These are phyloP conservation scores for Populus nigra DNA, from an alignment of 345 rosid species.

Conservation along the genomic window DNA sequence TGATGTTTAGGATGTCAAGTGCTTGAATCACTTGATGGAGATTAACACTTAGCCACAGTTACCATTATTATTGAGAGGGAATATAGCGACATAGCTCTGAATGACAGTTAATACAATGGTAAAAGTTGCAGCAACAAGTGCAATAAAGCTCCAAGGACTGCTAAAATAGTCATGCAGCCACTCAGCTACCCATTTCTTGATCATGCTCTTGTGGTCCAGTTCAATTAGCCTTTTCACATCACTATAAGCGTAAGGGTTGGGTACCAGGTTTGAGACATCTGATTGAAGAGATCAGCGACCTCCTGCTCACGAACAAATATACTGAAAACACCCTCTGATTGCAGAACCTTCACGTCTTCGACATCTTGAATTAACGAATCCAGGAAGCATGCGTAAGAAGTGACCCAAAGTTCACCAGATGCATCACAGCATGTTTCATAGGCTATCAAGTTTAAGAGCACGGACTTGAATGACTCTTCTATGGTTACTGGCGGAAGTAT, in stretches of 20 bases:
- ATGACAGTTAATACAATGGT: neutral
- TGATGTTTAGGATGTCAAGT: too few relatives aligned
- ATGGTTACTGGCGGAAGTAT: conserved; percentile 12
- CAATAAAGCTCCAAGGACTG: neutral
- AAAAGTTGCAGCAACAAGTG: neutral
- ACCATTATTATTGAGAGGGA: neutral
- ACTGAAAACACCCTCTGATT: conserved; percentile 10
- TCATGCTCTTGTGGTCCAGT: neutral
- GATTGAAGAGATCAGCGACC: conserved; percentile 18
- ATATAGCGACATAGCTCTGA: neutral
- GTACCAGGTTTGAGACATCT: conserved; percentile 20
- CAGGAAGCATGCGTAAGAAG: conserved; percentile 18
- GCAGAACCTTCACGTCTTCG: conserved; percentile 17
- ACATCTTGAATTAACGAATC: conserved; percentile 20
- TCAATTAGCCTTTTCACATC: neutral
- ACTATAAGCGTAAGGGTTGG: neutral
- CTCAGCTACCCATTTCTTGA: neutral
- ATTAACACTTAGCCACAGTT: too few relatives aligned
- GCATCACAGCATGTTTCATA: conserved; percentile 18
- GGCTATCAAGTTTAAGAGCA: conserved; percentile 25
- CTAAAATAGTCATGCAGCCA: neutral
- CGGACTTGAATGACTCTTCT: conserved; percentile 19
- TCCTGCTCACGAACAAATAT: conserved; percentile 16
- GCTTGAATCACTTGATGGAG: too few relatives aligned
- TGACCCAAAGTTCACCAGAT: neutral